Evolutionary conservation across 495 filamentous ascomycete genomes (phyloP), one percentile per base, ranked within the genome.

Genomic region (Hyaloscypha variabilis): DNA sequence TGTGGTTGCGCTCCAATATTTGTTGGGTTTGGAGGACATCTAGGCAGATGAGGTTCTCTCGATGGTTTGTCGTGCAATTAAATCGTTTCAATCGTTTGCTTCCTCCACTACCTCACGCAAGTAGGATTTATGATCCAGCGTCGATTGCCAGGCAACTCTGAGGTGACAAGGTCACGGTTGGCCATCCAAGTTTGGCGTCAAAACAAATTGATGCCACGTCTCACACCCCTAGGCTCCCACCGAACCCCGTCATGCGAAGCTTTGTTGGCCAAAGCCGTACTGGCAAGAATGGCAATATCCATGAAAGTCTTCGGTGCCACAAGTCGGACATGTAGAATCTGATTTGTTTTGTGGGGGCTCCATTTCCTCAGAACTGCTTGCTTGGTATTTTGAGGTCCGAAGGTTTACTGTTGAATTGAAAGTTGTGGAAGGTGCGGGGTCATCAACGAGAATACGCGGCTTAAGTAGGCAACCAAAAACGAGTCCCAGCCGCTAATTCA

Each of bases 231-330:
- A 28, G 8, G 21, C 51, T 21, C 19, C 23, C 19, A n/a, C 49
- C 19, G n/a, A 51, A 51, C 23, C 49, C 49, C 49, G 8, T 6
- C 49, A n/a, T 19, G 19, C 51, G 8, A 54, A 19, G 51, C n/a
- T 23, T 28, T 23, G 11, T 19, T 14, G 10, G 8, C 57, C 34
- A 28, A 59, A 46, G 21, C 57, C 57, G 11, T 59, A 59, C n/a
- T 59, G 57, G 8, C 57, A 59, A 19, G 46, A 46, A 23, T 59
- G 34, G 34, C 57, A 59, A 19, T 26, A 59, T n/a, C 57, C 57
- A 28, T 59, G 57, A 21, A 59, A 59, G 21, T 59, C 57, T n/a
- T 19, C 31, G 3, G 30, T n/a, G 11, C 57, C 57, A 19, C 57
- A 59, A 19, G 31, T 59, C 3, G 57, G 57, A 25, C 57, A 59